These are phyloP conservation scores for Asterionellopsis glacialis DNA, from an alignment of 108 stramenopile species.

Conservation along the genomic window DNA sequence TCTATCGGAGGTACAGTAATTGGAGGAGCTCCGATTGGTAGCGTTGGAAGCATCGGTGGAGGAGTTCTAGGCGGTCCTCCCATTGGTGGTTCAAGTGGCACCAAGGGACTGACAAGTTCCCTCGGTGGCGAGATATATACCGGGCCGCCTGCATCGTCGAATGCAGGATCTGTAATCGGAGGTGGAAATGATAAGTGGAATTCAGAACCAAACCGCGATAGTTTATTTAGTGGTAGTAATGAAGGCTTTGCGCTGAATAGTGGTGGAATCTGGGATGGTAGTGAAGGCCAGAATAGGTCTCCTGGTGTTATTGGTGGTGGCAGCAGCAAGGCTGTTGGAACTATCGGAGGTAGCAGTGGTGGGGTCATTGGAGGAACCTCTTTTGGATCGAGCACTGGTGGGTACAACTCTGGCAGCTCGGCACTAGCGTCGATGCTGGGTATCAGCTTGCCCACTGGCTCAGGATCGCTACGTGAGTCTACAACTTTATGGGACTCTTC, in stretches of 20 bases:
- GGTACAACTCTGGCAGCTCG: constrained; percentile 38
- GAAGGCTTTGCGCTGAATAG: not conserved
- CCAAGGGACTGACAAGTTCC: not conserved
- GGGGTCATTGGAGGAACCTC: constrained; percentile 35
- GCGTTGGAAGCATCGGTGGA: constrained; percentile 12
- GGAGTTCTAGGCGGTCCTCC: constrained; percentile 25
- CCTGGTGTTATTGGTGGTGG: constrained; percentile 17
- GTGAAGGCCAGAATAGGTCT: not conserved
- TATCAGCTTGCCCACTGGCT: constrained; percentile 75
- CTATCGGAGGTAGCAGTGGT: not conserved
- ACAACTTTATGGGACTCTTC: constrained; percentile 10
- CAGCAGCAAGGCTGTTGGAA: constrained; percentile 2
- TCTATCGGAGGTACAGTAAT: constrained; percentile 42
- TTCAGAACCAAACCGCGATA: not conserved
- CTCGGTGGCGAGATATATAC: constrained; percentile 54
- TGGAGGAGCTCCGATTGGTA: constrained; percentile 16
- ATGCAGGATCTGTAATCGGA: constrained; percentile 15
- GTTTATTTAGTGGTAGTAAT: not conserved
- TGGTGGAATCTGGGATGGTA: not conserved
- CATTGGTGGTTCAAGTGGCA: constrained; percentile 23
- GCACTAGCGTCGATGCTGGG: constrained; percentile 83
- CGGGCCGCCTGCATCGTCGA: constrained; percentile 17
- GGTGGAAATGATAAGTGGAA: constrained; percentile 44
- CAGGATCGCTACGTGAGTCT: constrained; percentile 66
- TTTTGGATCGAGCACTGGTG: constrained; percentile 17